phyloP scores from a whole-genome alignment of 495 filamentous ascomycete species.

The Annulohypoxylon nitens region DNA sequence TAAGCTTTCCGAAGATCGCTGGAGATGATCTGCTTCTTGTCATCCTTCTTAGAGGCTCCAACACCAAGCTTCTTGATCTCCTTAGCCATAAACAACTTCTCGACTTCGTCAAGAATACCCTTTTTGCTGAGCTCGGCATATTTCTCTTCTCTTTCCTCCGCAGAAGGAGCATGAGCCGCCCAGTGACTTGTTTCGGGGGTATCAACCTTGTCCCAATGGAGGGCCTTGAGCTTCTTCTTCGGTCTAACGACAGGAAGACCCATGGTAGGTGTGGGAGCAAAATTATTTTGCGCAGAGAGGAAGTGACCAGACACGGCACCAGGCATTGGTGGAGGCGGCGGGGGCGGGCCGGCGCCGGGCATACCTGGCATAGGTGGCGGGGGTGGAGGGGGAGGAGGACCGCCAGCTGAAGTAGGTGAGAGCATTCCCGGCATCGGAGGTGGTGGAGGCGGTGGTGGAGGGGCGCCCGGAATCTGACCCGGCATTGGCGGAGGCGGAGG shows the following conservation, averaged over 20 bases:
- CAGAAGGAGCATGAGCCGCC: slow-evolving; percentile 86
- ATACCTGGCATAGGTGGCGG: slow-evolving; percentile 60
- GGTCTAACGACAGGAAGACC: slow-evolving; percentile 83
- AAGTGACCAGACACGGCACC: slow-evolving; percentile 68
- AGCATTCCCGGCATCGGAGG: slow-evolving; percentile 62
- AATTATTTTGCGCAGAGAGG: slow-evolving; percentile 61
- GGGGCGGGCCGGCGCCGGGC: slow-evolving; percentile 60
- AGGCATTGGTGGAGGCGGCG: slow-evolving; percentile 62
- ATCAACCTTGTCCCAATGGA: slow-evolving; percentile 99
- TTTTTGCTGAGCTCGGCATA: slow-evolving; percentile 91
- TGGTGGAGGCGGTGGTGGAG: slow-evolving; percentile 68
- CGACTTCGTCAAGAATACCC: slow-evolving; percentile 96
- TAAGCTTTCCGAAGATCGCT: slow-evolving; percentile 91
- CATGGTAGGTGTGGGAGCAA: slow-evolving; percentile 54
- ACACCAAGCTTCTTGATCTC: slow-evolving; percentile 90
- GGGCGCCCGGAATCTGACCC: slow-evolving; percentile 57
- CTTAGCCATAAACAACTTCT: slow-evolving; percentile 96
- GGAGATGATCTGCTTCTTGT: slow-evolving; percentile 97
- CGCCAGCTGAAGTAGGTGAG: slow-evolving; percentile 48
- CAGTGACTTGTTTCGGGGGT: slow-evolving; percentile 94
- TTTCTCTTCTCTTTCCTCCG: slow-evolving; percentile 90
- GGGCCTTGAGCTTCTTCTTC: slow-evolving; percentile 98
- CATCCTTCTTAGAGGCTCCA: slow-evolving; percentile 77
- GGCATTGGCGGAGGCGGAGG: slow-evolving; percentile 64
- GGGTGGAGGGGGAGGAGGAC: slow-evolving; percentile 68